phyloP scores from a whole-genome alignment of 1,284 basidiomycete species.

The Meira nashicola region DNA sequence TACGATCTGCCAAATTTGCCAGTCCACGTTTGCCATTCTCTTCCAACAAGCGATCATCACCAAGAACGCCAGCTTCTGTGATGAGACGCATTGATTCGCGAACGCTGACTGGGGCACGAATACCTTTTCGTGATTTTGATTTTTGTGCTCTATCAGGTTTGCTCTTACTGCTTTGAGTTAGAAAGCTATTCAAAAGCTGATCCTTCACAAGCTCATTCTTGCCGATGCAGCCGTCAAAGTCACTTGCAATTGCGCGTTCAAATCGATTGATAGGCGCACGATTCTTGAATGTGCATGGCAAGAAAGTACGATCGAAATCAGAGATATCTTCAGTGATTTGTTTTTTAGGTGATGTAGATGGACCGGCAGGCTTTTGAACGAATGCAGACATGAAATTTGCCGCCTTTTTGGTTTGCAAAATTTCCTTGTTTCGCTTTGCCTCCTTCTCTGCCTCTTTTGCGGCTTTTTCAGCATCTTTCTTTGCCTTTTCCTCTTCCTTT shows the following conservation, averaged over 20 bases:
- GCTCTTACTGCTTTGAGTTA: background rate
- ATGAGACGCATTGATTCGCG: slow-evolving; percentile 48
- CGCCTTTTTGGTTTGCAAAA: slow-evolving; percentile 26
- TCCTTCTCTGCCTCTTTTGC: slow-evolving; percentile 15
- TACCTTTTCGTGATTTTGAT: slow-evolving; percentile 19
- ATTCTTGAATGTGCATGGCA: slow-evolving; percentile 46
- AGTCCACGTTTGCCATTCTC: slow-evolving; percentile 30
- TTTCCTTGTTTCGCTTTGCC: slow-evolving; percentile 17
- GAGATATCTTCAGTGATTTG: slow-evolving; percentile 10
- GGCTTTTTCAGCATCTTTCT: slow-evolving; percentile 61
- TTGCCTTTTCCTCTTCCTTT: slow-evolving; percentile 52
- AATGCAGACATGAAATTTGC: slow-evolving; percentile 43
- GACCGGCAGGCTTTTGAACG: slow-evolving; percentile 23
- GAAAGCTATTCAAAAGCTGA: slow-evolving; percentile 33
- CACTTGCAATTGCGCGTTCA: slow-evolving; percentile 10
- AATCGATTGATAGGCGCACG: slow-evolving; percentile 46
- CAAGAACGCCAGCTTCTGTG: slow-evolving; percentile 47
- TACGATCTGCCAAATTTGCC: slow-evolving; percentile 38
- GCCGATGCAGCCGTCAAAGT: slow-evolving; percentile 3
- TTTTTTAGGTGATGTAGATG: slow-evolving; percentile 12
- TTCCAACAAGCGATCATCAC: slow-evolving; percentile 37
- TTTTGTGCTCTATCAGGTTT: background rate
- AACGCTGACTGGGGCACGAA: slow-evolving; percentile 38
- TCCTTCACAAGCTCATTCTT: background rate
- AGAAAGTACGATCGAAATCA: slow-evolving; percentile 46